Base-by-base conservation (phyloP, 331 rosid genomes). In the Telfairia occidentalis region DNA sequence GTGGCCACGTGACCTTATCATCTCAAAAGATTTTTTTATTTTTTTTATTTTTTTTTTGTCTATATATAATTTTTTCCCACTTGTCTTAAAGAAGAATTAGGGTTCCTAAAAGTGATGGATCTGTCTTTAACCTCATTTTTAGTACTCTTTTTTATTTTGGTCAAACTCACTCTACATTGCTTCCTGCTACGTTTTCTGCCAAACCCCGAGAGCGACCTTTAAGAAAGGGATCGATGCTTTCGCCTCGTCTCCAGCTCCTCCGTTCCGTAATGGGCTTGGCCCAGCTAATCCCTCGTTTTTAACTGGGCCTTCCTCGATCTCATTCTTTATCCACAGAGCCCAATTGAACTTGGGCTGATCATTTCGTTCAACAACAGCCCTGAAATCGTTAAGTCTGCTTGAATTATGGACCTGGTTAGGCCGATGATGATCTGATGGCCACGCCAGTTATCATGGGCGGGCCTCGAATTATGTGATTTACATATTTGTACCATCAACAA, bases 101-200 rank as follows among this genome's bases (percentile, higher is more conserved):
- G 58, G 55, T 43, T 71, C 75, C 75, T 71, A 71, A 71, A 71
- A 71, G 75, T 28, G 40, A 46, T 45, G 42, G 55, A 71, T 71
- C 75, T 46, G 75, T 71, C 40, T 70, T 70, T 45, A 71, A 9
- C 24, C 26, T 71, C 21, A 71, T 71, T 71, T 71, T 45, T 15
- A 71, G 58, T 38, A 38, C 30, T 21, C 18, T 63, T n/a, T 16
- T 34, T 64, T 34, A 30, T 15, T n/a, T 43, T 5, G 74, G 74
- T 70, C 58, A 70, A 70, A 70, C 72, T 32, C 12, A 37, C 32
- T 38, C 6, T n/a, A 19, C 73, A 21, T 12, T 11, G 50, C 65
- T 58, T 58, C 65, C 65, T 58, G 65, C 45, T 61, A 2, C 13
- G 45, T 7, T 18, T 32, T 61, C 70, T 18, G 45, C 42, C 38